Percentiles rank a stretch among this genome's conserved stretches.
These are phyloP conservation scores for Vitis hybrid DNA, from an alignment of 177 flowering plant species.

Conservation along the genomic window DNA sequence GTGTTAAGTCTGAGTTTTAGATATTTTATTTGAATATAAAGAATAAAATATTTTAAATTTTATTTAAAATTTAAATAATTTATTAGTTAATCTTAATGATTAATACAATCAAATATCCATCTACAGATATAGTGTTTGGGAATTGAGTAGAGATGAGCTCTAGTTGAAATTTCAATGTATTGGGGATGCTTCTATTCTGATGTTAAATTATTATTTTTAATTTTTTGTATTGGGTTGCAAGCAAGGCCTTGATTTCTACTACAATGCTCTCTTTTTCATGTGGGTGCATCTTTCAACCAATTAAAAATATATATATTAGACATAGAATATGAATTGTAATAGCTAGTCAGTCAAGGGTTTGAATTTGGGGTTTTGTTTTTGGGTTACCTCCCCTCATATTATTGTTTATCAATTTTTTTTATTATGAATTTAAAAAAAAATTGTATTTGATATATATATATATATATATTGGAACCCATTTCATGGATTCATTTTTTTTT, in stretches of 20 bases:
- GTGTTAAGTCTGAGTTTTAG: no score
- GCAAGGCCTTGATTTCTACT: slow-evolving; percentile 33
- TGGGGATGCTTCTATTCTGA: slow-evolving; percentile 36
- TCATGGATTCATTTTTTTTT: no score
- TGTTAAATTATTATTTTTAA: not conserved
- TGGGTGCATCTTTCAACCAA: slow-evolving; percentile 10
- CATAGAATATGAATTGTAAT: not conserved
- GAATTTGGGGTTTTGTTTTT: not conserved
- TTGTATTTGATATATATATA: no score
- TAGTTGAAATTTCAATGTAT: slow-evolving; percentile 16
- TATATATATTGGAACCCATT: no score
- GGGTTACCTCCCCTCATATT: not conserved
- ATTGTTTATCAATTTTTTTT: no score
- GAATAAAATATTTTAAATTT: no score
- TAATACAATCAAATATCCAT: no score
- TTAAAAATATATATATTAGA: not conserved
- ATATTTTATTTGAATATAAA: no score
- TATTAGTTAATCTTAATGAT: no score
- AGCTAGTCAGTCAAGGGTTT: no score
- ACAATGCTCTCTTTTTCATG: slow-evolving; percentile 35
- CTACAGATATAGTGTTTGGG: not conserved
- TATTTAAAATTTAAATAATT: no score
- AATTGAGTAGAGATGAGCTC: slow-evolving; percentile 8
- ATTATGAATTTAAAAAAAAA: not conserved
- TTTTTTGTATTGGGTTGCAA: slow-evolving; percentile 17